Evolutionary conservation across 2,329 filamentous ascomycete genomes (phyloP), one percentile per base, ranked within the genome.

Genomic region (Ramichloridium luteum): DNA sequence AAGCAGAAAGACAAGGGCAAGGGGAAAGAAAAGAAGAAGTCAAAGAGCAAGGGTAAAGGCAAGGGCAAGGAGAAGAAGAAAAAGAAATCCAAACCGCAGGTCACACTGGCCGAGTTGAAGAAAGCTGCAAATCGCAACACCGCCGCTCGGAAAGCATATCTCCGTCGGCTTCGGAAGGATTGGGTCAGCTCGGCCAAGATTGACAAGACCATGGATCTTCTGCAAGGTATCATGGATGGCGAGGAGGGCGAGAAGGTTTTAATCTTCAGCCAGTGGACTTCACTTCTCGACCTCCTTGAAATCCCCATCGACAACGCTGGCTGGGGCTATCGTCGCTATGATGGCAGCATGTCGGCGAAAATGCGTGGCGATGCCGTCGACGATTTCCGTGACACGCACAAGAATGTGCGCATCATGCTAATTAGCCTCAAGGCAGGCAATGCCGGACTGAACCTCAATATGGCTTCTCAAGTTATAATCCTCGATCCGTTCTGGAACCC

Each of bases 401-500:
- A 67, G 25, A 67, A 70, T 49, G 74, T 56, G 9, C 52, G 68
- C 39, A 66, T 88, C 50, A 80, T 90, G 68, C 65, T 90, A 3
- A 72, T 86, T 2, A 85, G 79, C 2, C 64, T 88, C 29, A 83
- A 82, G 47, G 81, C 82, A 2, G 82, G 82, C 18, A 88, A 88
- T 46, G 76, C 85, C 0, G 86, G 86, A 2, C 69, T 94, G 27
- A 94, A 94, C 49, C 67, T 94, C 13, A 82, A 80, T 23, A 73
- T 75, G 12, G 86, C 85, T 0, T 83, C 77, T 1, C 78, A 84
- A 41, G 82, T 93, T 44, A 83, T 94, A 54, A 80, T 93, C 41
- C 74, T 93, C 50, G 85, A 93, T 51, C 85, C 85, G 0, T 93
- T 92, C 60, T 93, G 84, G 83, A 94, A 93, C 41, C 86, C 85